Conservation (phyloP, 169 alveolate genomes). For the Eimeria maxima region DNA sequence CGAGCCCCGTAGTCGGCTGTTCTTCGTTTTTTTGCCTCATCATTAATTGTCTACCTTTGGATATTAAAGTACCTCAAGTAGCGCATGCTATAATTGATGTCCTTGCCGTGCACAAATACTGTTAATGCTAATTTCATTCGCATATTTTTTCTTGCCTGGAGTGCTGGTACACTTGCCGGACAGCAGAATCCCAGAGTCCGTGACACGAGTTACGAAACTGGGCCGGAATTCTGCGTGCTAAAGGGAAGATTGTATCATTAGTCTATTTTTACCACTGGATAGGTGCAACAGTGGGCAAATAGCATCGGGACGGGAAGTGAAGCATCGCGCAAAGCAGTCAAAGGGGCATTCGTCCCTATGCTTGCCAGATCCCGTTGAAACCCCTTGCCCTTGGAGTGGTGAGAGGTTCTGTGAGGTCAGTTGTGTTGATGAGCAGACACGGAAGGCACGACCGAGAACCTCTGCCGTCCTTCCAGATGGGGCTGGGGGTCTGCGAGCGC, state of each 20-base stretch:
- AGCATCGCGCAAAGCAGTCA: not conserved
- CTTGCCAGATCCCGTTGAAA: not conserved
- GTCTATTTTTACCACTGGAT: not conserved
- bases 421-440: not conserved
- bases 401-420: not conserved
- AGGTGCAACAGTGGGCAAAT: not conserved
- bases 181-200: not conserved
- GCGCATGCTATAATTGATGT: not conserved
- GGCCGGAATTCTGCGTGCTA: not conserved
- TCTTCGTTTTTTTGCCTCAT: not conserved
- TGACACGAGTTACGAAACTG: not conserved
- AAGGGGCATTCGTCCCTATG: not conserved
- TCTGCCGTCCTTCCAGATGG: not conserved
- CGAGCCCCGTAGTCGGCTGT: conserved; percentile 97
- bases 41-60: not conserved
- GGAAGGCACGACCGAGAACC: not conserved
- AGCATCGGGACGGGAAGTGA: not conserved
- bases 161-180: not conserved
- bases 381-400: not conserved
- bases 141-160: not conserved
- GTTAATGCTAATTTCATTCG: no score
- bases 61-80: not conserved
- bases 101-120: no score
- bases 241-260: not conserved
- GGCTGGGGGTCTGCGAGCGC: not conserved